Evolutionary conservation across 805 yeast genomes (phyloP), one percentile per base, ranked within the genome.

Genomic region (Starmerella potacharoeniae): DNA sequence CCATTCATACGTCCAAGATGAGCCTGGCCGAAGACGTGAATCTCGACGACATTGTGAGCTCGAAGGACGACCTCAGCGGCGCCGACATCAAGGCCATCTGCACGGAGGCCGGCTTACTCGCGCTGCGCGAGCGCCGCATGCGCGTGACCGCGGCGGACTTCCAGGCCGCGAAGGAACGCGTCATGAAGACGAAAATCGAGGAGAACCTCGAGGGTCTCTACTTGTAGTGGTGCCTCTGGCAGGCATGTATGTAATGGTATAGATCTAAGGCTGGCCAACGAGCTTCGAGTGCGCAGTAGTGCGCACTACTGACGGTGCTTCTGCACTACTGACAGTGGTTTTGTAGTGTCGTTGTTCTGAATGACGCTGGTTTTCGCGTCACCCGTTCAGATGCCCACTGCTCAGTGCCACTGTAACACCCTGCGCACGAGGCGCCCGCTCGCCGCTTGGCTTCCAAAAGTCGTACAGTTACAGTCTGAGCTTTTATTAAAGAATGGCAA

Each of bases 31-130:
- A 72, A 22, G 75, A 90, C 63, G 95, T 90, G 52, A 87, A 87
- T 63, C 77, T 90, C 58, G 96, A 88, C 61, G 95, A 86, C 66
- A 79, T 91, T 63, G 95, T 91, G 43, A 84, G 83, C 55, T 76
- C 91, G 36, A 91, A 90, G 77, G 96, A 91, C 69, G 97, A 93
- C 56, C 76, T 93, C 60, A 86, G 96, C 9, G 97, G 97, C 58
- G 97, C 97, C 4, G 97, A 91, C 71, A 93, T 91, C 63, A 91
- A 91, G 73, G 97, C 97, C 55, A 88, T 91, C 60, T 89, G 97
- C 69, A 90, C 97, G 0, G 97, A 91, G 69, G 97, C 97, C 1
- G 97, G 97, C 55, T 77, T 91, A 73, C 78, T 89, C 66, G 97
- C 97, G 1, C 76, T 91, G 67, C 83, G 97, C 71, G 97, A 91